Evolutionary conservation across 2,329 filamentous ascomycete species (phyloP).

Genomic region (Fusarium gaditjirri): DNA sequence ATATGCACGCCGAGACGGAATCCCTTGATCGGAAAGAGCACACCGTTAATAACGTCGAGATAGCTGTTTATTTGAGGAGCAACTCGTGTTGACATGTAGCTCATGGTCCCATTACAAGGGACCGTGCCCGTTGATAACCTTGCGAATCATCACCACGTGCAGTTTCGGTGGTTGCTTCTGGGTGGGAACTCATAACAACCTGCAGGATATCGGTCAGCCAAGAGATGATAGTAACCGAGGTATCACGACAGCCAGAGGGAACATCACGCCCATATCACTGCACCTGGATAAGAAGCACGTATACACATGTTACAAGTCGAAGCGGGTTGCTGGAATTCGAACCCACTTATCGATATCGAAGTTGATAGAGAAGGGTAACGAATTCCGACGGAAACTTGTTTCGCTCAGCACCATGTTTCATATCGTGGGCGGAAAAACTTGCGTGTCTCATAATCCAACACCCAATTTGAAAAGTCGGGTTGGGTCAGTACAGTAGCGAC

Average conservation of each 20-base stretch:
- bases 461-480: neutral
- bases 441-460: conserved; percentile 13
- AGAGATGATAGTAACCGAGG: conserved; percentile 12
- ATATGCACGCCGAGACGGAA: conserved; percentile 22
- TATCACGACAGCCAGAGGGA: neutral
- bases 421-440: conserved; percentile 18
- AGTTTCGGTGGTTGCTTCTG: conserved; percentile 7
- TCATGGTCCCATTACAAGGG: conserved; percentile 26
- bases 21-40: conserved; percentile 10
- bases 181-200: conserved; percentile 11
- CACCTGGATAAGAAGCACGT: neutral
- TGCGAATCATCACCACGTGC: conserved; percentile 29
- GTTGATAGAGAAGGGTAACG: conserved; percentile 13
- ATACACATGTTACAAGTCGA: conserved; percentile 1
- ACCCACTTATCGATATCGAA: conserved; percentile 1
- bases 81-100: conserved; percentile 35
- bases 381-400: conserved; percentile 16
- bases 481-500: neutral
- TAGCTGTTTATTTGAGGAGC: conserved; percentile 32
- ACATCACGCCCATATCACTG: neutral
- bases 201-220: conserved; percentile 26
- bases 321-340: neutral
- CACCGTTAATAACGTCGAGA: conserved; percentile 27
- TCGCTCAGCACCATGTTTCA: conserved; percentile 31
- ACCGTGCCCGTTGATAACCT: conserved; percentile 23